Base-by-base conservation (phyloP, 83 land plant species). In the Picea engelmannii region DNA sequence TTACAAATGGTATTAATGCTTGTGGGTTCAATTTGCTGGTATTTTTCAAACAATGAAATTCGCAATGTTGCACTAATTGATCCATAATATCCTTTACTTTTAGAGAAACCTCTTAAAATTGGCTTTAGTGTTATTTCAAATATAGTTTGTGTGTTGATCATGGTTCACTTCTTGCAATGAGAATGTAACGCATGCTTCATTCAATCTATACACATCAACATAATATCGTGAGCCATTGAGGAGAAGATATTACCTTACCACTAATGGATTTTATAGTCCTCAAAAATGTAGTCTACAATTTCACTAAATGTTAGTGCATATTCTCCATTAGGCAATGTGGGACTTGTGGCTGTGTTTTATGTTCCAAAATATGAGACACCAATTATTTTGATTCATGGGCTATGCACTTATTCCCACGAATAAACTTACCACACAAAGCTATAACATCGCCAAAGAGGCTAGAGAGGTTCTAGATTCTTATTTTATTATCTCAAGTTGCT, bases 381-480 rank as follows among this genome's bases (percentile, higher is more conserved):
- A 17, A 38, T 69, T 69, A 5, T 79, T 78, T 40, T 15, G 17
- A 42, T 83, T 76, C 82, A 96, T 96, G 98, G 78, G 98, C 98
- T 18, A 96, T 95, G 99, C 93, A 97, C 66, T 97, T 96, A 6
- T 97, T 97, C 82, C 98, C 99, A 64, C 96, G 91, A 92, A 87
- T 97, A 68, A 90, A 88, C 62, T 85, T 97, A 81, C 96, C 99
- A 67, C 91, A 85, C 47, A 96, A 79, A 80, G 99, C 99, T 20
- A 89, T 95, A 69, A 92, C 88, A 59, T 96, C 71, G 95, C 99
- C 31, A 91, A 89, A 77, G 87, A 78, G 62, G 93, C 91, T 63
- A 94, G 96, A 73, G 92, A 97, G 83, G 94, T 88, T 64, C 92
- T 98, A 27, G 98, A 97, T 90, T 96, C 40, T 38, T 95, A 62